phyloP scores from a whole-genome alignment of 768 basidiomycete genomes.

The Pleurotus tuoliensis region DNA sequence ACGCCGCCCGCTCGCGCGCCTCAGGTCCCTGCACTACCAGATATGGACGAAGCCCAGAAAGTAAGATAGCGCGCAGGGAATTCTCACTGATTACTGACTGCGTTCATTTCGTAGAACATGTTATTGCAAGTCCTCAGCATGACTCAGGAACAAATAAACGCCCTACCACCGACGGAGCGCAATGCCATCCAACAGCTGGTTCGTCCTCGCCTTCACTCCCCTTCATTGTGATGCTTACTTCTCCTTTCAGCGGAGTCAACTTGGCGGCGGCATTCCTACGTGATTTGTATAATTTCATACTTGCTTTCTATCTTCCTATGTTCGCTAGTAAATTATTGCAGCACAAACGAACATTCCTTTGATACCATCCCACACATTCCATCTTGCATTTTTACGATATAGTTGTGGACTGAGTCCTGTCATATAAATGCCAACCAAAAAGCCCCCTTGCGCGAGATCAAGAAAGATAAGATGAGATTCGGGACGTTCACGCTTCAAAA shows the following conservation, averaged over 20 bases:
- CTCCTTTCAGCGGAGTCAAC: not conserved
- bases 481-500: not conserved
- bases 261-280: not conserved
- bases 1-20: slow-evolving; percentile 26
- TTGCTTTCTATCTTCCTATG: not conserved
- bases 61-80: slow-evolving; percentile 14
- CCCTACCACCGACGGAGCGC: slow-evolving; percentile 73
- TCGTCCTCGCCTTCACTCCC: slow-evolving; percentile 11
- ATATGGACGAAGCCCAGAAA: slow-evolving; percentile 52
- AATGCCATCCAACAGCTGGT: slow-evolving; percentile 81
- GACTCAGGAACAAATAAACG: slow-evolving; percentile 79
- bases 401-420: not conserved
- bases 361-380: not conserved
- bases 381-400: not conserved
- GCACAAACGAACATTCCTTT: no score
- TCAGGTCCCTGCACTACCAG: slow-evolving; percentile 27
- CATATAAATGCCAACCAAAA: not conserved
- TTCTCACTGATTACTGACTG: not conserved
- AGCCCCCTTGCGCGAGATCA: not conserved
- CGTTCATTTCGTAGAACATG: slow-evolving; percentile 53
- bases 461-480: not conserved
- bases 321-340: not conserved
- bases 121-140: slow-evolving; percentile 82
- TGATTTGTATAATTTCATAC: not conserved
- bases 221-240: not conserved